Conservation (phyloP, 305 asterid genomes). For the Lippia alba region DNA sequence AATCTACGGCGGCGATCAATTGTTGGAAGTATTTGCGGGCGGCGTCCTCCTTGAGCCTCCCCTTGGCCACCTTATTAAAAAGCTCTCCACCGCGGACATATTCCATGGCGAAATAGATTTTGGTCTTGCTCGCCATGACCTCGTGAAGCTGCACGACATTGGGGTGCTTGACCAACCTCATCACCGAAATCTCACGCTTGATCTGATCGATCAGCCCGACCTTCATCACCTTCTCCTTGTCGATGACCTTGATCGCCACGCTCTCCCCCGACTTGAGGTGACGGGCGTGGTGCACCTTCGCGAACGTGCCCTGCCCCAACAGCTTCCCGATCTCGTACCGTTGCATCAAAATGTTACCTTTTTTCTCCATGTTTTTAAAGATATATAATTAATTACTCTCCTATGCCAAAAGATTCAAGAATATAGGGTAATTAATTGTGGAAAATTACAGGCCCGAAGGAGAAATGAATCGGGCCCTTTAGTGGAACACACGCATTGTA, state of each 20-base stretch:
- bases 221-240: slow-evolving; percentile 42
- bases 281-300: slow-evolving; percentile 50
- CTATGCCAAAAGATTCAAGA: too few relatives aligned
- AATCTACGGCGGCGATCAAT: slow-evolving; percentile 51
- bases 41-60: slow-evolving; percentile 52
- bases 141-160: slow-evolving; percentile 43
- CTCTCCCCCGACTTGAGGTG: slow-evolving; percentile 40
- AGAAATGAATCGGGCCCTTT: slow-evolving; percentile 2
- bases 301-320: slow-evolving; percentile 52
- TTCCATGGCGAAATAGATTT: slow-evolving; percentile 54
- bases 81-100: slow-evolving; percentile 55
- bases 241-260: slow-evolving; percentile 51
- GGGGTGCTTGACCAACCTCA: slow-evolving; percentile 48
- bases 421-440: too few relatives aligned
- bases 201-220: slow-evolving; percentile 47
- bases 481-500: not conserved
- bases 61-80: slow-evolving; percentile 52
- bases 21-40: slow-evolving; percentile 55
- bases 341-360: slow-evolving; percentile 45
- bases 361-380: slow-evolving; percentile 39
- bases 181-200: slow-evolving; percentile 50
- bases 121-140: slow-evolving; percentile 52
- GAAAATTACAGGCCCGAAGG: not conserved
- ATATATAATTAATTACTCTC: not conserved
- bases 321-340: slow-evolving; percentile 49